Conservation (phyloP, 768 basidiomycete genomes). For the Lyophyllum atratum region DNA sequence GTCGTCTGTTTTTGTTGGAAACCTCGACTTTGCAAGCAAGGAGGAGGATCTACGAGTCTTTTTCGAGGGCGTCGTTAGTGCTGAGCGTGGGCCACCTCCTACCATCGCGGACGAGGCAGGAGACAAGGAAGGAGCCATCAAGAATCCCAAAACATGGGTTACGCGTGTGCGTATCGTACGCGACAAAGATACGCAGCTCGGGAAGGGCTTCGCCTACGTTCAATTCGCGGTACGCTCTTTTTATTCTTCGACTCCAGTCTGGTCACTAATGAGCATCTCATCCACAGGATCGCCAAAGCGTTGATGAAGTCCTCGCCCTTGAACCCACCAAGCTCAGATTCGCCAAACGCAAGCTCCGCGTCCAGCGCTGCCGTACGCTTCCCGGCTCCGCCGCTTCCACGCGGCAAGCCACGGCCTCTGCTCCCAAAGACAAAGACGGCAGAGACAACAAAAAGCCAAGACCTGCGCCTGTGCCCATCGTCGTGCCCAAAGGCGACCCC, state of each 20-base stretch:
- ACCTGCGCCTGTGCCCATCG: slow-evolving; percentile 23
- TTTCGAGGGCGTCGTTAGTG: slow-evolving; percentile 76
- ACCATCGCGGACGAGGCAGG: slow-evolving; percentile 24
- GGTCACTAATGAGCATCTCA: not conserved
- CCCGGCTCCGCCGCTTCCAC: slow-evolving; percentile 39
- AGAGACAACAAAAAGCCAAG: slow-evolving; percentile 15
- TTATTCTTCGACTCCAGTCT: not conserved
- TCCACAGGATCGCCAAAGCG: slow-evolving; percentile 81
- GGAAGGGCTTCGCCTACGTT: slow-evolving; percentile 95
- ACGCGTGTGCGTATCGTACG: slow-evolving; percentile 84
- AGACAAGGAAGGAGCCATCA: slow-evolving; percentile 27
- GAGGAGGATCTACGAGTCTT: slow-evolving; percentile 89
- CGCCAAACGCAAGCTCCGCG: slow-evolving; percentile 88
- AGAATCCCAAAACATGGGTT: slow-evolving; percentile 63
- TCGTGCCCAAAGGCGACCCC: slow-evolving; percentile 80
- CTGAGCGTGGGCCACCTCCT: slow-evolving; percentile 66
- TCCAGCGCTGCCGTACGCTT: slow-evolving; percentile 87
- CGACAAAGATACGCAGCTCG: slow-evolving; percentile 89
- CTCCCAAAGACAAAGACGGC: slow-evolving; percentile 16
- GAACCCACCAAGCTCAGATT: slow-evolving; percentile 81
- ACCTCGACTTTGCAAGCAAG: slow-evolving; percentile 87
- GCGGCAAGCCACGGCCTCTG: slow-evolving; percentile 21
- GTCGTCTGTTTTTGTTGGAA: slow-evolving; percentile 86
- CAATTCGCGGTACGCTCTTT: slow-evolving; percentile 70
- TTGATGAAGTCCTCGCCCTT: slow-evolving; percentile 89